Conservation (phyloP, 805 yeast genomes). For the Candida broadrunensis region DNA sequence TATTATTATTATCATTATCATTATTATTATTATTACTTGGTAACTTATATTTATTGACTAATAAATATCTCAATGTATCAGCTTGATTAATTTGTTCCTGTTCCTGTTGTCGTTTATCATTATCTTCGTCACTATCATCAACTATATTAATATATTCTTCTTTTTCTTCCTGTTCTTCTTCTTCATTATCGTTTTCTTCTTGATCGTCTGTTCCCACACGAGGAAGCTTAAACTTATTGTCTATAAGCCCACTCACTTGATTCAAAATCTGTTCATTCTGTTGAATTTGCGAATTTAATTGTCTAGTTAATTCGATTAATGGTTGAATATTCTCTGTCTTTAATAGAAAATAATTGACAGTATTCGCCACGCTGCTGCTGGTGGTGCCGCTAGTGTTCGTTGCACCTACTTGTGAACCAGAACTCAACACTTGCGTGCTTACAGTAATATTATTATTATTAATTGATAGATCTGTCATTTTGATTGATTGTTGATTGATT, state of each 20-base stretch:
- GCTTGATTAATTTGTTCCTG: background rate
- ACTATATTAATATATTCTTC: slow-evolving; percentile 2
- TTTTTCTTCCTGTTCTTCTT: background rate
- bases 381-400: too few relatives aligned
- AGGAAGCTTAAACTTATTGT: slow-evolving; percentile 12
- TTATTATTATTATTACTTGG: slow-evolving; percentile 10
- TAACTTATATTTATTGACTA: slow-evolving; percentile 25
- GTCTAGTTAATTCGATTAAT: slow-evolving; percentile 18
- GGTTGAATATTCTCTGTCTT: slow-evolving; percentile 33
- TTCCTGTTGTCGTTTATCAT: background rate
- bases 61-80: slow-evolving; percentile 15
- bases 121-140: background rate
- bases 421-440: too few relatives aligned
- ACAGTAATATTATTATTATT: too few relatives aligned
- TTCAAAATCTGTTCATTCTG: slow-evolving; percentile 22
- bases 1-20: slow-evolving; percentile 6
- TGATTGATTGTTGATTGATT: too few relatives aligned
- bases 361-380: too few relatives aligned
- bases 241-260: slow-evolving; percentile 19
- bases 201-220: background rate
- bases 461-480: too few relatives aligned
- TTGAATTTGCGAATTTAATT: slow-evolving; percentile 17
- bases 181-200: background rate
- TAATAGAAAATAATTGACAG: slow-evolving; percentile 13
- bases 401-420: too few relatives aligned